Base-by-base conservation (phyloP, 331 rosid species). In the Quercus phellos region DNA sequence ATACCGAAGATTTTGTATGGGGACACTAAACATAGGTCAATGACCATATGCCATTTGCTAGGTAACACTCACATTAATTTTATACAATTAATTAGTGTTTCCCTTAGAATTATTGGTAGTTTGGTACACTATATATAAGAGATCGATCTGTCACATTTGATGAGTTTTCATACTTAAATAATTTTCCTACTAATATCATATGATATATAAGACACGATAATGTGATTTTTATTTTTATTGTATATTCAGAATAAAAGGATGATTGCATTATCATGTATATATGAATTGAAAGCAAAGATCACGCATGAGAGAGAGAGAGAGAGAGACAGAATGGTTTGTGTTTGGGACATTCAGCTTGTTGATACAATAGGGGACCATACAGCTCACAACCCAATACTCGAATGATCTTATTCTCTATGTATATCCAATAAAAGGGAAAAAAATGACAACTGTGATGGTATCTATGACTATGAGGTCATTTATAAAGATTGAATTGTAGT, bases 291-390 rank as follows among this genome's bases (percentile, higher is more conserved):
- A 78, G 81, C 50, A 76, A 7, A 80, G 72, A 64, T 56, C 46
- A 34, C 66, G 78, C 68, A 55, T 59, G 80, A 72, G 60, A 73
- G 80, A 68, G 84, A 73, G 79, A 51, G 60, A 58, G 5, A 58
- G 3, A 22, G 18, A 17, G 70, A 4, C 5, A 42, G 10, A 30
- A 5, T 66, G 13, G 13, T 66, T 34, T 60, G 76, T 66, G 18
- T 63, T 63, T 55, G 75, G 76, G 76, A 84, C 75, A 75, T 64
- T 76, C 81, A 12, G 17, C 19, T 42, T 70, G 74, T 74, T 74
- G 78, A 78, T 73, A 61, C 61, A 77, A 68, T 22, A 38, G 83
- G 85, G 89, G 89, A 78, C 75, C 83, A 82, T 72, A 82, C 77
- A 69, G 80, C 82, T 80, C 55, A 56, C 30, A 61, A 77, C 29